phyloP scores from a whole-genome alignment of 2,329 filamentous ascomycete genomes.

The Neonectria faginata region DNA sequence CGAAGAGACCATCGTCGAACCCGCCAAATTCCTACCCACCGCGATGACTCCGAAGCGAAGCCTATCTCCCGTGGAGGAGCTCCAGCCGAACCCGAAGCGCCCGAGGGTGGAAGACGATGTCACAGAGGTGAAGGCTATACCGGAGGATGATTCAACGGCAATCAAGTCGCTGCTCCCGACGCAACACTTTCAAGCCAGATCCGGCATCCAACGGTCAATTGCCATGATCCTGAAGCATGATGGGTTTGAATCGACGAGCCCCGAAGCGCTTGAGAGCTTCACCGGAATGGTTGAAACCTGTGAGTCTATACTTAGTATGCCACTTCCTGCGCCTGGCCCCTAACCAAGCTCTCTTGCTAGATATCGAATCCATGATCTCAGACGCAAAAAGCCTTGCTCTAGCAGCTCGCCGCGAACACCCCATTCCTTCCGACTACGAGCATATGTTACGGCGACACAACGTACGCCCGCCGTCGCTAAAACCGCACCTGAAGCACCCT shows the following conservation, averaged over 20 bases:
- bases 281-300: constrained; percentile 67
- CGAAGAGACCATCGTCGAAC: neutral
- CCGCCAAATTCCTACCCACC: constrained; percentile 14
- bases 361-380: constrained; percentile 61
- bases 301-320: constrained; percentile 49
- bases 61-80: constrained; percentile 46
- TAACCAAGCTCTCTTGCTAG: constrained; percentile 51
- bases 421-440: constrained; percentile 69
- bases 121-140: constrained; percentile 10
- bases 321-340: neutral
- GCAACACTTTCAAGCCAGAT: constrained; percentile 49
- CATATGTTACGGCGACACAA: constrained; percentile 64
- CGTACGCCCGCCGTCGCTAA: constrained; percentile 62
- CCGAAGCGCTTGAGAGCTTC: constrained; percentile 70
- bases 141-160: constrained; percentile 35
- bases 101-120: constrained; percentile 30
- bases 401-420: constrained; percentile 63
- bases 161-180: constrained; percentile 44
- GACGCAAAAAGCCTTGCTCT: constrained; percentile 61
- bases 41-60: constrained; percentile 54
- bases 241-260: constrained; percentile 66
- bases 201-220: constrained; percentile 65
- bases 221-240: constrained; percentile 67
- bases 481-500: constrained; percentile 68
- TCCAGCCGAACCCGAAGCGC: constrained; percentile 49